phyloP scores from a whole-genome alignment of 2,329 filamentous ascomycete genomes.

The Mariannaea elegans region DNA sequence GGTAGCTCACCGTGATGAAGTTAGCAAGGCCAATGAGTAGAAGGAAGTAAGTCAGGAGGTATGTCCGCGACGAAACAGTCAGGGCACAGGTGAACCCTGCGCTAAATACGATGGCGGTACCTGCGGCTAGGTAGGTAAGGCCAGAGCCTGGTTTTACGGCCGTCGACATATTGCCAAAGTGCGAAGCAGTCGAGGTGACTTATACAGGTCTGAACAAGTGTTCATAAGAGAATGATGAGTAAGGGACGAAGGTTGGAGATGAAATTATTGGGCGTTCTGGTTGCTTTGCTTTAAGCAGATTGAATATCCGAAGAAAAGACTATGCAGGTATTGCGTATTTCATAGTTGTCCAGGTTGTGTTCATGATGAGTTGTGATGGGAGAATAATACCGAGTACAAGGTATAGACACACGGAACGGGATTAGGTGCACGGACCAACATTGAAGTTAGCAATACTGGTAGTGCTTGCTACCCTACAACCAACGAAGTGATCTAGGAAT shows the following conservation, averaged over 20 bases:
- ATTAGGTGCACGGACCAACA: not conserved
- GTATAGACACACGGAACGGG: not conserved
- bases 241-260: too few relatives aligned
- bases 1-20: constrained; percentile 43
- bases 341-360: not conserved
- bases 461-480: not conserved
- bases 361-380: not conserved
- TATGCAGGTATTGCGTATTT: not conserved
- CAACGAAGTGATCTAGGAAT: constrained; percentile 15
- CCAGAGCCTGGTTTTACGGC: constrained; percentile 12
- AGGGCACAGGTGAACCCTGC: constrained; percentile 8
- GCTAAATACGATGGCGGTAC: not conserved
- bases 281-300: too few relatives aligned
- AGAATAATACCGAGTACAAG: too few relatives aligned
- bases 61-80: constrained; percentile 7
- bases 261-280: too few relatives aligned
- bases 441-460: not conserved
- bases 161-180: not conserved
- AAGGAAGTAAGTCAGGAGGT: constrained; percentile 29
- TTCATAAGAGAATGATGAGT: not conserved
- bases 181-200: not conserved
- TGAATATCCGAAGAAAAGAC: too few relatives aligned
- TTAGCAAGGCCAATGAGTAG: constrained; percentile 35
- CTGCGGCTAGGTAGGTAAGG: constrained; percentile 9
- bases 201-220: not conserved